Base-by-base conservation (phyloP, 768 basidiomycete species). In the Serpula lacrymans region DNA sequence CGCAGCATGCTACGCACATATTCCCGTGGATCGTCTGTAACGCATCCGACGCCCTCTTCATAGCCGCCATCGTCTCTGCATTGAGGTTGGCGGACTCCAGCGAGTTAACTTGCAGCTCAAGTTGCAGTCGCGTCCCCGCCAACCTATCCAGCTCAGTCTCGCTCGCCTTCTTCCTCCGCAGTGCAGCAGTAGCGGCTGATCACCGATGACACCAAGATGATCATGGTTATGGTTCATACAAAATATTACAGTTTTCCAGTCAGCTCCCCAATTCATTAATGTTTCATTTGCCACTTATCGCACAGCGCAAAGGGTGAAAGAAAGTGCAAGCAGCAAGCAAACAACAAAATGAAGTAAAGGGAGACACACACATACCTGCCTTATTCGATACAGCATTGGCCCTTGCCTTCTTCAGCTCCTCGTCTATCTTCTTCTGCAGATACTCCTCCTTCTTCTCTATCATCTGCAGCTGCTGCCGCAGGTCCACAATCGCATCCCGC, bases 361-460 rank as follows among this genome's bases (percentile, higher is more conserved):
- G n/a, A n/a, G n/a, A n/a, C n/a, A 13, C 13, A 29, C n/a, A 74
- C 93, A 61, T 61, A 97, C 95, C 82, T 55, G 81, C 64, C 72
- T 95, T 95, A 64, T 97, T 98, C 37, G 85, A 80, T 35, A 95
- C 89, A 32, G 91, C 94, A 62, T 97, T 96, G 23, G 84, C 80
- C 62, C 77, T 84, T 12, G 96, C 96, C 70, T 90, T 95, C 75
- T 82, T 83, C 54, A 81, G 50, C 56, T 98, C 95, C 49, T 96
- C 92, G 39, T 95, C 92, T 50, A 96, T 88, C 81, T 94, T 92
- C 80, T 88, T 93, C 75, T 87, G 84, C 47, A 97, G 70, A 64
- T 89, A 75, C 63, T 98, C 95, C 71, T 97, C 96, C 74, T 95
- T 97, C 90, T 97, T 99, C 79, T 97, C 93, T 52, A 98, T 82